Conservation (phyloP, 2,329 filamentous ascomycete species). For the Diaporthe sp. region DNA sequence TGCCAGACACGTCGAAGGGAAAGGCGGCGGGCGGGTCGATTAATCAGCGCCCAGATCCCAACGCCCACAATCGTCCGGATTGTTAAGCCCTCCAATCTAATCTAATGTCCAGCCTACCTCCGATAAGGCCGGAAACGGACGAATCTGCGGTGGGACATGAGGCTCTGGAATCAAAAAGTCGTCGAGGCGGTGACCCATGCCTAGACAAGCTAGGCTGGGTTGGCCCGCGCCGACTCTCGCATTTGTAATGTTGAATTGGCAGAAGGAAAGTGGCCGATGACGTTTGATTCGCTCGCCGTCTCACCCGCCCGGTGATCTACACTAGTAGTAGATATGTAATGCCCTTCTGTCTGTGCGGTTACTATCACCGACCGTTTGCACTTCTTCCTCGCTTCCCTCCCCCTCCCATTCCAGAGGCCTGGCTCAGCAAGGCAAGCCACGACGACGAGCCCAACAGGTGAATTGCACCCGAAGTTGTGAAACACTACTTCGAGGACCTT, state of each 20-base stretch:
- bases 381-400: not conserved
- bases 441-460: not conserved
- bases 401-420: not conserved
- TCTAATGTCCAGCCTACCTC: slow-evolving; percentile 24
- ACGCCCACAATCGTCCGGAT: not conserved
- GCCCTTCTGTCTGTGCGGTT: not conserved
- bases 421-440: not conserved
- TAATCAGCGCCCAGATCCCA: slow-evolving; percentile 26
- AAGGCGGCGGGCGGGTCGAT: not conserved
- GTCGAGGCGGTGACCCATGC: slow-evolving; percentile 1
- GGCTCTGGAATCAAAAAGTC: not conserved
- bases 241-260: slow-evolving; percentile 21
- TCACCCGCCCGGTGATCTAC: not conserved
- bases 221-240: slow-evolving; percentile 4
- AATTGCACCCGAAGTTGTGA: not conserved
- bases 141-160: slow-evolving; percentile 7
- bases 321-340: not conserved
- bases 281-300: slow-evolving; percentile 18
- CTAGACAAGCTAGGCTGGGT: slow-evolving; percentile 10
- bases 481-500: not conserved
- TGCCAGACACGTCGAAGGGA: not conserved
- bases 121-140: slow-evolving; percentile 18
- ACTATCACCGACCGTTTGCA: not conserved
- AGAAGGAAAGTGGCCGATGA: slow-evolving; percentile 1
- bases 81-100: slow-evolving; percentile 14